Conservation (phyloP, 2,329 filamentous ascomycete species). For the Fusarium aywerte region DNA sequence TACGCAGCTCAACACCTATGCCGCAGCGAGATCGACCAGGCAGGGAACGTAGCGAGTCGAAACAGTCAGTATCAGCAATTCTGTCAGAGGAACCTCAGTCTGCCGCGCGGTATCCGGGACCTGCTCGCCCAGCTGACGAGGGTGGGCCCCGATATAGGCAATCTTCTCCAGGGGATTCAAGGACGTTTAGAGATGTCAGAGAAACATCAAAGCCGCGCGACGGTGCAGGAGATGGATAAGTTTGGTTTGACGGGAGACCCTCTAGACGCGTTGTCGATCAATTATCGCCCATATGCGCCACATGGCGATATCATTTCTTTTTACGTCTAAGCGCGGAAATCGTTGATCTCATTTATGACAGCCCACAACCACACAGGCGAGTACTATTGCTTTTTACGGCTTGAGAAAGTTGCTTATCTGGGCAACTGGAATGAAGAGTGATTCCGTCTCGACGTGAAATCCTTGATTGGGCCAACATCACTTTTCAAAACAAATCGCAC, state of each 20-base stretch:
- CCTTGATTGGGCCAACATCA: slow-evolving; percentile 18
- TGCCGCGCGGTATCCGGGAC: slow-evolving; percentile 21
- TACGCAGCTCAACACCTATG: slow-evolving; percentile 38
- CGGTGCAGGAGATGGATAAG: slow-evolving; percentile 32
- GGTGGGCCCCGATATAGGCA: slow-evolving; percentile 26
- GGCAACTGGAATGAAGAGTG: slow-evolving; percentile 5
- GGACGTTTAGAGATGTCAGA: slow-evolving; percentile 15
- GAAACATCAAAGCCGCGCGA: slow-evolving; percentile 31
- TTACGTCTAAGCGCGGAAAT: slow-evolving; percentile 1
- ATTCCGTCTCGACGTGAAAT: not conserved
- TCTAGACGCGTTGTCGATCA: slow-evolving; percentile 31
- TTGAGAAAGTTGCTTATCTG: not conserved
- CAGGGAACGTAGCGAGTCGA: slow-evolving; percentile 47
- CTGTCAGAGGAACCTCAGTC: slow-evolving; percentile 44
- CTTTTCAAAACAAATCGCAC: slow-evolving; percentile 13
- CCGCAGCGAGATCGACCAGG: slow-evolving; percentile 38
- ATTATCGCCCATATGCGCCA: slow-evolving; percentile 33
- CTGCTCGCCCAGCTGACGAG: slow-evolving; percentile 24
- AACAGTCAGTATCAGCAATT: slow-evolving; percentile 51
- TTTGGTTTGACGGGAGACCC: slow-evolving; percentile 17
- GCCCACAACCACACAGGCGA: slow-evolving; percentile 3
- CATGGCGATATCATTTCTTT: slow-evolving; percentile 11
- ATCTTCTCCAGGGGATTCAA: slow-evolving; percentile 32
- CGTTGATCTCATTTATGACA: slow-evolving; percentile 5
- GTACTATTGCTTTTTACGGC: not conserved